Percentiles rank a stretch among this genome's conserved stretches.
Evolutionary conservation across 2,329 filamentous ascomycete genomes (phyloP).

Genomic region (Fusarium dlaminii): DNA sequence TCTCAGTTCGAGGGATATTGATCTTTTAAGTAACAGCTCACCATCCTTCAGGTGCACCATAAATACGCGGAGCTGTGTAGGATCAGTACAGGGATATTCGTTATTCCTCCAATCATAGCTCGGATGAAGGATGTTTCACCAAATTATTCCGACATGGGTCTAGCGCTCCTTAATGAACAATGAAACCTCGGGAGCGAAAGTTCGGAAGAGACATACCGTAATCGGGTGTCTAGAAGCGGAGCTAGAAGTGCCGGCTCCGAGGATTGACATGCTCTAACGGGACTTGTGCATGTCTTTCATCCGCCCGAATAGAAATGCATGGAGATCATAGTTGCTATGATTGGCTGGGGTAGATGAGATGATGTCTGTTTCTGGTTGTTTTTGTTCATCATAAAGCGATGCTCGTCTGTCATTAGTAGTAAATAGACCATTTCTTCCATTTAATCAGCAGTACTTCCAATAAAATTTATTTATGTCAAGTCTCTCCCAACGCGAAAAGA

Average conservation of each 20-base stretch:
- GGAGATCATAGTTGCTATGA: background rate
- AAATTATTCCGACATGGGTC: slow-evolving; percentile 5
- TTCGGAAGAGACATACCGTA: background rate
- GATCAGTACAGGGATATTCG: background rate
- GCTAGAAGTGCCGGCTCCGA: background rate
- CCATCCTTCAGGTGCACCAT: background rate
- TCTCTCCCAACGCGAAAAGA: background rate
- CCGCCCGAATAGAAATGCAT: background rate
- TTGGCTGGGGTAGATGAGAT: background rate
- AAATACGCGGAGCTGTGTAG: background rate
- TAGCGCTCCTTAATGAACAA: slow-evolving; percentile 1
- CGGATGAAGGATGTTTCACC: background rate
- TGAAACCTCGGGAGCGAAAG: slow-evolving; percentile 4
- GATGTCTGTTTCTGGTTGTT: background rate
- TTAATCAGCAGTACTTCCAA: background rate
- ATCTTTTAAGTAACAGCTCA: slow-evolving; percentile 3
- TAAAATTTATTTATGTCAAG: background rate
- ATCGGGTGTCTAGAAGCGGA: background rate
- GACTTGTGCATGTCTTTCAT: background rate
- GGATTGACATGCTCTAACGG: background rate
- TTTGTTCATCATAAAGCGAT: no score
- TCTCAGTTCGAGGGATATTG: background rate
- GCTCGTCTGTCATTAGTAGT: background rate
- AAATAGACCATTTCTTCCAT: background rate
- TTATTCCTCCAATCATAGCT: slow-evolving; percentile 25